Conservation (phyloP, 805 yeast species). For the Candida golubevii region DNA sequence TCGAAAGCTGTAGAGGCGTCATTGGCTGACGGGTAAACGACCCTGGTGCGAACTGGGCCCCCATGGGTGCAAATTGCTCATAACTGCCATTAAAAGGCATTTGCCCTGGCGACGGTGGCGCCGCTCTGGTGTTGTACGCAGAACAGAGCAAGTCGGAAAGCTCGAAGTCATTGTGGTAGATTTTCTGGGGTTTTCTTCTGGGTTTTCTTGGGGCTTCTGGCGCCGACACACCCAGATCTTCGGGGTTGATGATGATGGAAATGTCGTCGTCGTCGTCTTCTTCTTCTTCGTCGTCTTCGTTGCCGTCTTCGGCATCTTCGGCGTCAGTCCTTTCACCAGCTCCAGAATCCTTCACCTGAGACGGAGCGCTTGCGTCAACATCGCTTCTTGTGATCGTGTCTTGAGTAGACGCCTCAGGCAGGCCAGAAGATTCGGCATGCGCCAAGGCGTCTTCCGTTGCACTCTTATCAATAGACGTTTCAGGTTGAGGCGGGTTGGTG, state of each 20-base stretch:
- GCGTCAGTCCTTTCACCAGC: too few relatives aligned
- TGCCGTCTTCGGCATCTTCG: slow-evolving; percentile 1
- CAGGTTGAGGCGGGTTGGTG: slow-evolving; percentile 9
- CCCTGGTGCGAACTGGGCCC: slow-evolving; percentile 1
- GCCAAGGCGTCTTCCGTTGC: neutral
- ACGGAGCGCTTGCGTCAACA: neutral
- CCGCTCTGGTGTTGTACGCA: slow-evolving; percentile 5
- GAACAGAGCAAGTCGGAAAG: slow-evolving; percentile 8
- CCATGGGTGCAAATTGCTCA: neutral
- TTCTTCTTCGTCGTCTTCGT: slow-evolving; percentile 18
- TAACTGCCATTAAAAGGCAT: slow-evolving; percentile 1
- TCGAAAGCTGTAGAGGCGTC: slow-evolving; percentile 2
- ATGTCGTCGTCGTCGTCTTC: slow-evolving; percentile 36
- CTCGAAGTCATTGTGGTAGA: slow-evolving; percentile 9
- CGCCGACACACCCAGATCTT: slow-evolving; percentile 5
- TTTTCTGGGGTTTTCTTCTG: slow-evolving; percentile 6
- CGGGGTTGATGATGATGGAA: slow-evolving; percentile 36
- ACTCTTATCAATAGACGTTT: neutral
- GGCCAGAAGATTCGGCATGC: neutral
- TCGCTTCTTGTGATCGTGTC: neutral
- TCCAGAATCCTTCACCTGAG: neutral
- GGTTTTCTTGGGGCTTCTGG: neutral
- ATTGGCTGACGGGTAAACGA: slow-evolving; percentile 13
- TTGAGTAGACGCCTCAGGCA: neutral
- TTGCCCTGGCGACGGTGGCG: neutral